A percentile compares a stretch with the other conserved stretches of the same genome.
Conservation (phyloP, 768 basidiomycete genomes). For the Suillus paluster region DNA sequence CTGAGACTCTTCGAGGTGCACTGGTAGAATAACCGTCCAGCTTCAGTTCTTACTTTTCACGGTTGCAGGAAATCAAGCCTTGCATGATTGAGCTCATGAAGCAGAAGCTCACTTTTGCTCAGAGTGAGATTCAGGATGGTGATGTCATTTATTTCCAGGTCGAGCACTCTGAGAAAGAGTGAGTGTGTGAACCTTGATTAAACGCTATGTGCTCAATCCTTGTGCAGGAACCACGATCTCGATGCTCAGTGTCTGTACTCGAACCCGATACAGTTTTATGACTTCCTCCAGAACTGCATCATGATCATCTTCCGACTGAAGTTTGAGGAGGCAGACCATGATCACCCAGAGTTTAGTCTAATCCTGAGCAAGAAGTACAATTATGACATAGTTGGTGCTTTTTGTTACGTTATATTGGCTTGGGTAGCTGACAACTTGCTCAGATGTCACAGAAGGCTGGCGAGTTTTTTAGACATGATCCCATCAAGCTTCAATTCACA, state of each 20-base stretch:
- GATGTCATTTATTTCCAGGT: constrained; percentile 99
- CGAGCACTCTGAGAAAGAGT: constrained; percentile 94
- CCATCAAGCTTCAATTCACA: constrained; percentile 96
- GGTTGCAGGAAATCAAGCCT: constrained; percentile 94
- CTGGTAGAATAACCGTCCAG: neutral
- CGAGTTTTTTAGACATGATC: constrained; percentile 89
- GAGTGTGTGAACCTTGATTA: constrained; percentile 34
- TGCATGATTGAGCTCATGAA: constrained; percentile 99
- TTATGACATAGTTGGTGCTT: constrained; percentile 81
- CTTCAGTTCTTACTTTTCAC: neutral
- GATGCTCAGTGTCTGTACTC: constrained; percentile 89
- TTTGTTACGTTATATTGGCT: neutral
- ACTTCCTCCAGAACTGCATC: constrained; percentile 97
- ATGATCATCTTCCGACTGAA: constrained; percentile 95
- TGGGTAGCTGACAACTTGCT: constrained; percentile 15
- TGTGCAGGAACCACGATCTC: constrained; percentile 75
- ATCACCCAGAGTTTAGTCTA: constrained; percentile 85
- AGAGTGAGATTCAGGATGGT: constrained; percentile 99
- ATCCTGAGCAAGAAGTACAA: constrained; percentile 98
- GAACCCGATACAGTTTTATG: constrained; percentile 92
- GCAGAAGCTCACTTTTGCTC: constrained; percentile 88
- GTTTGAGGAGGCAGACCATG: constrained; percentile 77
- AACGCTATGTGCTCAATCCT: constrained; percentile 6
- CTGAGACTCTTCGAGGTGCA: constrained; percentile 90
- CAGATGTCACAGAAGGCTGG: constrained; percentile 95